Percentiles rank a stretch among this genome's conserved stretches.
Evolutionary conservation across 495 filamentous ascomycete species (phyloP).

Genomic region (Lasiosphaeria ovina): DNA sequence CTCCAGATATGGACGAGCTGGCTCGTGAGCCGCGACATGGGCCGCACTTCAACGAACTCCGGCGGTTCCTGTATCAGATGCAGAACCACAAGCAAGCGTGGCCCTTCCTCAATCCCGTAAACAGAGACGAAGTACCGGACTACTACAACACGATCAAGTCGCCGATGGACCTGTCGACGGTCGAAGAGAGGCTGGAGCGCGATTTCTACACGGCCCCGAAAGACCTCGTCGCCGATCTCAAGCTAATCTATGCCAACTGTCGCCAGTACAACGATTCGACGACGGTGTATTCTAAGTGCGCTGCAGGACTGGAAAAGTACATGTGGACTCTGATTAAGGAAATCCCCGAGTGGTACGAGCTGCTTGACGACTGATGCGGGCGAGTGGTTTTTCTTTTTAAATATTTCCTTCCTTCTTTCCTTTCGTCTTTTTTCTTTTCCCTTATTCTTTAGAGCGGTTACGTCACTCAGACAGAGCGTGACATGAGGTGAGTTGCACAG

Average conservation of each 20-base stretch:
- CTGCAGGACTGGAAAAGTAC: constrained; percentile 89
- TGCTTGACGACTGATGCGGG: constrained; percentile 22
- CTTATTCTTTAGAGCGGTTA: too few species aligned
- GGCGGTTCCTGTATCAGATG: constrained; percentile 88
- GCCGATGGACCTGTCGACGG: constrained; percentile 91
- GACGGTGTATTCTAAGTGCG: constrained; percentile 89
- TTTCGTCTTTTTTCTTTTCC: too few species aligned
- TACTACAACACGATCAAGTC: constrained; percentile 95
- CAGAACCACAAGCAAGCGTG: constrained; percentile 88
- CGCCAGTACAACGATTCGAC: constrained; percentile 89
- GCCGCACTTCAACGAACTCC: constrained; percentile 84
- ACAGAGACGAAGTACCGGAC: constrained; percentile 87
- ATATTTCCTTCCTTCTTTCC: too few species aligned
- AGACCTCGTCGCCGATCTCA: constrained; percentile 84
- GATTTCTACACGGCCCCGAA: constrained; percentile 83
- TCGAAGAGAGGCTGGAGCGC: constrained; percentile 87
- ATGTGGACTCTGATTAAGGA: constrained; percentile 89
- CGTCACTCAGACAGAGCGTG: too few species aligned
- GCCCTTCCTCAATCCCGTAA: constrained; percentile 91
- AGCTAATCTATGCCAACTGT: constrained; percentile 89
- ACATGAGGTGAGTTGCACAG: too few species aligned
- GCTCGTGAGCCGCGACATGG: constrained; percentile 89
- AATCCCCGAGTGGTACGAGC: constrained; percentile 80
- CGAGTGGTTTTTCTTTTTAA: background rate
- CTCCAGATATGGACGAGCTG: constrained; percentile 89